Conservation (phyloP, 192 early-diverging fungal species). For the Chytriomyces confervae region DNA sequence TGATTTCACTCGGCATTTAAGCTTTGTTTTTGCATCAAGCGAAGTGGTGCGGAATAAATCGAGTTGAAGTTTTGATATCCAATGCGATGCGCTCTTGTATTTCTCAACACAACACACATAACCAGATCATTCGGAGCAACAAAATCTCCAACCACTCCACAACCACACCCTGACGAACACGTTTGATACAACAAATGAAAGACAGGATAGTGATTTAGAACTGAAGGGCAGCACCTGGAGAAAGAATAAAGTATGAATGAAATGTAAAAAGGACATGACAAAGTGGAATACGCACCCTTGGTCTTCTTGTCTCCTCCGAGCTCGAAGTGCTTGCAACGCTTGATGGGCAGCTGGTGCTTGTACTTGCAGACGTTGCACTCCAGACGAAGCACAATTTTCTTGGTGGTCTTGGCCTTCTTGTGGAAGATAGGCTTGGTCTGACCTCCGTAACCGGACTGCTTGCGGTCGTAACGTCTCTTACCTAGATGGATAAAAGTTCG, state of each 20-base stretch:
- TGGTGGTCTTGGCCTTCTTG: slow-evolving; percentile 99
- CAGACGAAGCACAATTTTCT: slow-evolving; percentile 98
- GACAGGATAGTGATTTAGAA: slow-evolving; percentile 66
- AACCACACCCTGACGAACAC: background rate
- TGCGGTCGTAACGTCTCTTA: slow-evolving; percentile 83
- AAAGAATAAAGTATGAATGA: slow-evolving; percentile 20
- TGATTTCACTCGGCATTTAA: no score
- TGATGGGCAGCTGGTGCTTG: slow-evolving; percentile 96
- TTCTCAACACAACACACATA: no score
- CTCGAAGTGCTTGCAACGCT: slow-evolving; percentile 99
- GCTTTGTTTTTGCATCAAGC: no score
- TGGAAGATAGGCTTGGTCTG: slow-evolving; percentile 99
- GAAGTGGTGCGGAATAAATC: no score
- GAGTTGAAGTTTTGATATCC: no score
- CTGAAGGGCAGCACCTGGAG: slow-evolving; percentile 78
- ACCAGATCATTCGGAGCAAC: no score
- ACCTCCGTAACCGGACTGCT: slow-evolving; percentile 99
- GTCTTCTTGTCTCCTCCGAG: slow-evolving; percentile 99
- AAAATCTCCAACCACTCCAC: no score
- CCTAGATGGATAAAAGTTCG: slow-evolving; percentile 36
- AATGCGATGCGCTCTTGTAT: no score
- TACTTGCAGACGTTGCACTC: slow-evolving; percentile 99
- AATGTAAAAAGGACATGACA: background rate
- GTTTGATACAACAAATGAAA: background rate
- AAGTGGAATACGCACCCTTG: slow-evolving; percentile 51